phyloP scores from a whole-genome alignment of 495 filamentous ascomycete genomes.

The Letharia lupina region DNA sequence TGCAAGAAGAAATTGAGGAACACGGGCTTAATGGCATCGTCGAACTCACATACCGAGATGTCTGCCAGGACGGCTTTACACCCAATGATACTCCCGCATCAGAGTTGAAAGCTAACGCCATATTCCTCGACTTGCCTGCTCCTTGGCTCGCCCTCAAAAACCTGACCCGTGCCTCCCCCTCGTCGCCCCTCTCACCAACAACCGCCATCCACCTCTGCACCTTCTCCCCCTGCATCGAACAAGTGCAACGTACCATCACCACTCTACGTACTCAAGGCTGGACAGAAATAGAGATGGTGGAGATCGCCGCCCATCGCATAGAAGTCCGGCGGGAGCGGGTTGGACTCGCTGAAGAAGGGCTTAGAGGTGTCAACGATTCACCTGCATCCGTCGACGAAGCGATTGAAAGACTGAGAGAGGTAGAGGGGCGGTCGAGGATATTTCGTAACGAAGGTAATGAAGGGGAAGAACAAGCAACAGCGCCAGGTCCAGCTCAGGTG shows the following conservation, averaged over 20 bases:
- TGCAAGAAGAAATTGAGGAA: slow-evolving; percentile 62
- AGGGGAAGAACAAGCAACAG: slow-evolving; percentile 10
- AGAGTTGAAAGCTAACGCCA: slow-evolving; percentile 60
- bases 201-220: slow-evolving; percentile 71
- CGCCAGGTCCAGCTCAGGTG: slow-evolving; percentile 24
- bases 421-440: slow-evolving; percentile 56
- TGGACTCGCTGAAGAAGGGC: slow-evolving; percentile 51
- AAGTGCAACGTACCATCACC: slow-evolving; percentile 75
- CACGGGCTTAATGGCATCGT: slow-evolving; percentile 70
- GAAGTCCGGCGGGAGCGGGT: slow-evolving; percentile 77
- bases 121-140: slow-evolving; percentile 90
- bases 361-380: slow-evolving; percentile 50
- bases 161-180: slow-evolving; percentile 51
- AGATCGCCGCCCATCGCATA: slow-evolving; percentile 65
- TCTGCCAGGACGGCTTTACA: slow-evolving; percentile 80
- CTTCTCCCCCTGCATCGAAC: slow-evolving; percentile 94
- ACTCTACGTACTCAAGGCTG: slow-evolving; percentile 70
- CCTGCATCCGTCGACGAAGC: slow-evolving; percentile 71
- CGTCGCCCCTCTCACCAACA: slow-evolving; percentile 61
- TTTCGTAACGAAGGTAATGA: slow-evolving; percentile 38
- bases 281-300: slow-evolving; percentile 89
- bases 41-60: slow-evolving; percentile 80
- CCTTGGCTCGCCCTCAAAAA: slow-evolving; percentile 87
- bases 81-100: slow-evolving; percentile 33
- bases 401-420: slow-evolving; percentile 55